phyloP scores from a whole-genome alignment of 768 basidiomycete genomes.

The Termitomyces sp. region DNA sequence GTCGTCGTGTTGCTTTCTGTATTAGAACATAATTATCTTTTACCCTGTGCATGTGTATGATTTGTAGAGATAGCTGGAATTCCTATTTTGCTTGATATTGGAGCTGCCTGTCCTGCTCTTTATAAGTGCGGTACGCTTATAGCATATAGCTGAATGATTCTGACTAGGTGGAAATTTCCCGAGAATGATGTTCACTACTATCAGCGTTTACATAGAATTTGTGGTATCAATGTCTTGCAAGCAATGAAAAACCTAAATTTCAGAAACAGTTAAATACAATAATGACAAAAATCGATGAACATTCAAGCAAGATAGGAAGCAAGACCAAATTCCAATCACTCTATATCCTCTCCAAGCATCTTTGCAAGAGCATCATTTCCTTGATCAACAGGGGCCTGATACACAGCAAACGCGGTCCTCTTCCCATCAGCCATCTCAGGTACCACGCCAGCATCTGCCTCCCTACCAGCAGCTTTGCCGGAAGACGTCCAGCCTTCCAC shows the following conservation, averaged over 20 bases:
- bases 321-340: neutral
- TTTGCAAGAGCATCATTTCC: conserved; percentile 66
- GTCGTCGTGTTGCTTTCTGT: neutral
- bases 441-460: conserved; percentile 1
- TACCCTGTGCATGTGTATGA: neutral
- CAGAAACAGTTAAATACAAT: no score
- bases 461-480: conserved; percentile 9
- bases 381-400: conserved; percentile 55
- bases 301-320: neutral
- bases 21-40: neutral
- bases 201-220: no score
- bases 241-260: no score
- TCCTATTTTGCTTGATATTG: neutral
- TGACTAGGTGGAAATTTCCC: no score
- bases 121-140: neutral
- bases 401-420: conserved; percentile 73
- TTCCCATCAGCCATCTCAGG: conserved; percentile 16
- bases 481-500: conserved; percentile 69
- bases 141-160: no score
- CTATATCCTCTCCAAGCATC: conserved; percentile 50
- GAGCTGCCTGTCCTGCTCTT: neutral
- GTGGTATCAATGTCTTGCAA: no score
- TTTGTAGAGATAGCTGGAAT: neutral
- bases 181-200: no score
- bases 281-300: neutral